phyloP scores from a whole-genome alignment of 768 basidiomycete genomes.

The Lactifluus volemus region DNA sequence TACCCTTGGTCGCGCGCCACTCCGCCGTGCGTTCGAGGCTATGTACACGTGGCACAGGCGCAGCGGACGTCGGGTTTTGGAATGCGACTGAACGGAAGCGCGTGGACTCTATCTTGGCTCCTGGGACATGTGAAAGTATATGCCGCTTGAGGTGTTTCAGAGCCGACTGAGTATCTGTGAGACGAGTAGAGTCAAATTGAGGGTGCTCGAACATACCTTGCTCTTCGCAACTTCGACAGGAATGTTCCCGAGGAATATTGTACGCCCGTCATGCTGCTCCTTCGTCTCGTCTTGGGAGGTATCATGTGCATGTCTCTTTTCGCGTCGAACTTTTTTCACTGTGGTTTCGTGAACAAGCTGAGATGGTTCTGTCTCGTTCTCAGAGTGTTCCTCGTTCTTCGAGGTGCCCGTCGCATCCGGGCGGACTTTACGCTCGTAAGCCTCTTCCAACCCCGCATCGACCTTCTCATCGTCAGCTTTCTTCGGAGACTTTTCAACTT shows the following conservation, averaged over 20 bases:
- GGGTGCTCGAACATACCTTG: conserved; percentile 44
- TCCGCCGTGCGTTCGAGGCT: conserved; percentile 49
- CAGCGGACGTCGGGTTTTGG: conserved; percentile 57
- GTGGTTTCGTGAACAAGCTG: conserved; percentile 60
- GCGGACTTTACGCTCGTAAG: conserved; percentile 17
- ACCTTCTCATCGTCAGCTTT: conserved; percentile 25
- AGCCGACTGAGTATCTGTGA: conserved; percentile 40
- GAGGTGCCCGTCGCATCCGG: conserved; percentile 14
- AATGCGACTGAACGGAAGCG: conserved; percentile 94
- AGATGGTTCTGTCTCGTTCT: conserved; percentile 29
- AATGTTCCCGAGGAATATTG: conserved; percentile 89
- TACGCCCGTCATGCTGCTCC: conserved; percentile 67
- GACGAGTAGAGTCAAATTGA: not conserved
- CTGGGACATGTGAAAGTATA: conserved; percentile 60
- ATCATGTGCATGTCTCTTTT: conserved; percentile 34
- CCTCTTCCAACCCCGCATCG: conserved; percentile 31
- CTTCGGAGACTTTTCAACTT: not conserved
- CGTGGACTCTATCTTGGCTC: conserved; percentile 80
- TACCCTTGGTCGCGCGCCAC: conserved; percentile 38
- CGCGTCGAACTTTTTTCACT: conserved; percentile 27
- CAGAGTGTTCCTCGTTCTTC: conserved; percentile 21
- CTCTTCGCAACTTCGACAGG: conserved; percentile 66
- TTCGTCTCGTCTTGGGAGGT: conserved; percentile 63
- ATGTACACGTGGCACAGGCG: conserved; percentile 35
- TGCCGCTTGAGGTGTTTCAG: conserved; percentile 73